Percentiles rank a stretch among this genome's conserved stretches.
Evolutionary conservation across 176 grass and related monocot genomes (phyloP).

Genomic region (Eleusine coracana): DNA sequence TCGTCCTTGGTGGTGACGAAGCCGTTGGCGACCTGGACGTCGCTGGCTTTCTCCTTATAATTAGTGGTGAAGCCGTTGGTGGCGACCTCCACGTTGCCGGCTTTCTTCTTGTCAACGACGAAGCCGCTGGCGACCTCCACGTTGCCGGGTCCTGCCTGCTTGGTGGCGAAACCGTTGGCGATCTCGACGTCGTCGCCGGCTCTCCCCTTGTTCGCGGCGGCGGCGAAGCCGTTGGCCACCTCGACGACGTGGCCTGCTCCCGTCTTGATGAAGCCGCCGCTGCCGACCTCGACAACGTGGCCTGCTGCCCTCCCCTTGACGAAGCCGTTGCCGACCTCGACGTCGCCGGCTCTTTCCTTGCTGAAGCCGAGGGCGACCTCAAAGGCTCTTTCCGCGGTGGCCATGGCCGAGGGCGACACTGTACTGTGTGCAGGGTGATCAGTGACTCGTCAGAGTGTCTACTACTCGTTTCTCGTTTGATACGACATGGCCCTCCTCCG

Average conservation of each 20-base stretch:
- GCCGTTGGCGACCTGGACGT: background rate
- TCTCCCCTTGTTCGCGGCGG: background rate
- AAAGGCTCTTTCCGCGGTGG: background rate
- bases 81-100: background rate
- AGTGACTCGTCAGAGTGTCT: background rate
- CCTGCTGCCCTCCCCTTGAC: background rate
- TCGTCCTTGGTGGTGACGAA: background rate
- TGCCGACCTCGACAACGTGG: background rate
- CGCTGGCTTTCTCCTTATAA: background rate
- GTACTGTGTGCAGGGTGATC: background rate
- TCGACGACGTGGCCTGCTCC: too few species aligned
- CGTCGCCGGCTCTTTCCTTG: too few species aligned
- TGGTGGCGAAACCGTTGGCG: background rate
- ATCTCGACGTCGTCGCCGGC: background rate
- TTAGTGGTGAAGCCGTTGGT: background rate
- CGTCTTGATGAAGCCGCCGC: too few species aligned
- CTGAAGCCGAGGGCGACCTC: background rate
- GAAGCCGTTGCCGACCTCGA: background rate
- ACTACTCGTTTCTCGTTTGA: background rate
- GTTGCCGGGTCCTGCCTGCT: background rate
- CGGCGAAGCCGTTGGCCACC: background rate
- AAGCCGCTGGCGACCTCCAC: background rate
- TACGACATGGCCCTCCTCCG: background rate
- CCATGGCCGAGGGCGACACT: background rate
- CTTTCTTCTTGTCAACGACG: background rate